Base-by-base conservation (phyloP, 768 basidiomycete genomes). In the Mycena capillaripes region DNA sequence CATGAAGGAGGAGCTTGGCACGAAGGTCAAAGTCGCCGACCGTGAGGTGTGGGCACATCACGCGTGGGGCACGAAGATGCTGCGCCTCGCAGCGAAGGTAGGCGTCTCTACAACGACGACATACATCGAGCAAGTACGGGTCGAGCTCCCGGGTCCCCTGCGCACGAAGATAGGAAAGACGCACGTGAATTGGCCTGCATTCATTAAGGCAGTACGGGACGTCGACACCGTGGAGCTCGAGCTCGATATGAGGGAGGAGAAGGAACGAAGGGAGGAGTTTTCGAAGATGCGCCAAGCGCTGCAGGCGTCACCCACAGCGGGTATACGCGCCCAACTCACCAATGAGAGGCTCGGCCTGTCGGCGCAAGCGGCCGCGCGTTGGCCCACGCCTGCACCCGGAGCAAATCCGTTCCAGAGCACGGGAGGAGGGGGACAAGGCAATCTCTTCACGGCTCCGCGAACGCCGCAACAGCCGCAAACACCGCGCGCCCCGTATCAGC, bases 311-410 rank as follows among this genome's bases (percentile, higher is more conserved):
- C 66, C 58, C 29, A 68, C 66, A 7, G 58, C 58, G 3, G 66
- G 66, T 46, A 67, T 67, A 6, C 44, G 57, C n/a, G 44, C 42
- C 17, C 66, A 67, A 17, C 66, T 67, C 57, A 38, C 66, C 32
- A 67, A 59, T 44, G 14, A 56, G 30, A 56, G 55, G 56, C 30
- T 57, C 55, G 25, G 65, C 11, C n/a, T 44, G 30, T 42, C 65
- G 9, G 30, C 56, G 32, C 44, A 59, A 25, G 6, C 3, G 11
- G 38, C 29, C 4, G 46, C 21, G 29, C 58, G 58, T 19, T 68
- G 66, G 66, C 58, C 66, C 1, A 17, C 36, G 7, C 23, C 27
- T 4, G 23, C 58, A 3, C 19, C 66, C 0, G 56, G 56, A 2
- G 48, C 38, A 4, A 68, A 42, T n/a, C 58, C 58, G 21, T 68